Base-by-base conservation (phyloP, 148 eudicot genomes). In the Persicaria tinctoria region DNA sequence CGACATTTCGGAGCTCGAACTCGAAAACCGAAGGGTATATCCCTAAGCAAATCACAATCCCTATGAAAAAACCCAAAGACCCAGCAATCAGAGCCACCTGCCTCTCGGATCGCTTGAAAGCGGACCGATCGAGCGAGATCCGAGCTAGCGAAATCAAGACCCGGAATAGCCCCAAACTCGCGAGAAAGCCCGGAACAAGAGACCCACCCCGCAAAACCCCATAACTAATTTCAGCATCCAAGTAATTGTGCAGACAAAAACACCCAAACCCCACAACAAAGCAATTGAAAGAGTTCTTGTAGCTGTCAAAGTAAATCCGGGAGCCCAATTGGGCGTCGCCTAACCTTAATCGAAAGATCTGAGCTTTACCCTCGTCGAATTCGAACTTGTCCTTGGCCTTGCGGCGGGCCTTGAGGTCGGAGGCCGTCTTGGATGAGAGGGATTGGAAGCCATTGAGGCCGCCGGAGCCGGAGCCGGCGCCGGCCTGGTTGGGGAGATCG, bases 351-450 rank as follows among this genome's bases (percentile, higher is more conserved):
- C 99, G 76, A 74, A 92, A 92, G 97, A 96, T 96, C 97, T 96
- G 99, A 70, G 99, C 99, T 79, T 96, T 96, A 74, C 62, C 83
- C 74, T 96, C 99, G 77, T 96, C 97, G 74, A 96, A 96, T 78
- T 90, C 97, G 55, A 90, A 88, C 50, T 77, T 89, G 10, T 90
- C 87, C 69, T 87, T 86, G 47, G 86, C 57, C 57, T 87, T 88
- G 80, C 84, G 92, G 77, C 97, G 88, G 86, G 86, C 88, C 77
- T 78, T 92, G 12, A 83, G 82, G 8, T 89, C 97, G 17, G 87
- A 69, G 16, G 82, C 79, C 5, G 89, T 73, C 4, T 78, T 81
- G 6, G 86, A 78, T 16, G 86, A 84, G 46, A 84, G 80, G 5
- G 87, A 73, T 76, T 84, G 87, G 77, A 77, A 82, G 83, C 85